Conservation (phyloP, 1,284 basidiomycete species). For the Inonotus hispidus region DNA sequence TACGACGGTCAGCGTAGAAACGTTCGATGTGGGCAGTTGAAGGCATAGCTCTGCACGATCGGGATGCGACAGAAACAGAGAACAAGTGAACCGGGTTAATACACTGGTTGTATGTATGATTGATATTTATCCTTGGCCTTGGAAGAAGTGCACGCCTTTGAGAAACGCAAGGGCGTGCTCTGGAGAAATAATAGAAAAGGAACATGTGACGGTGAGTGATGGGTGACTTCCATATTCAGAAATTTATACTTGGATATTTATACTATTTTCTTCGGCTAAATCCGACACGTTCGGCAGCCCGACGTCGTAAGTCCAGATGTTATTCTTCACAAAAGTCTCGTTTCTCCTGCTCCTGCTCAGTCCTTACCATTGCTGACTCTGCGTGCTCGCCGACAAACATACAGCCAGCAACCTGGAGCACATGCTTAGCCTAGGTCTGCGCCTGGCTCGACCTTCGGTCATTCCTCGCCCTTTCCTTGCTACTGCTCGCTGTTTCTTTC, state of each 20-base stretch:
- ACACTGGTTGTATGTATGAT: background rate
- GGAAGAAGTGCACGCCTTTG: background rate
- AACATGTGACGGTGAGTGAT: background rate
- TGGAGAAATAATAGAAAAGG: background rate
- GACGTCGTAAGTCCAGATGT: background rate
- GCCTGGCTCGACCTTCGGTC: constrained; percentile 6
- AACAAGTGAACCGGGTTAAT: background rate
- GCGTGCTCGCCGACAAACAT: background rate
- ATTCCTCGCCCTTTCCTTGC: background rate
- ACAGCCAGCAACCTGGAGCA: background rate
- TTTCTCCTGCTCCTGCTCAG: background rate
- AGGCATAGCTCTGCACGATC: constrained; percentile 7
- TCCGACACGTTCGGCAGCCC: constrained; percentile 1
- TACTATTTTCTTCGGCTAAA: background rate
- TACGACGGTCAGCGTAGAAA: constrained; percentile 16
- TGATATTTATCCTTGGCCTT: background rate
- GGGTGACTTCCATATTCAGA: background rate
- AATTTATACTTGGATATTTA: background rate
- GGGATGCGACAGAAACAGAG: background rate
- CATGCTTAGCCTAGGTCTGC: constrained; percentile 16
- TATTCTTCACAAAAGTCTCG: background rate
- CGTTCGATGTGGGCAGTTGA: constrained; percentile 12
- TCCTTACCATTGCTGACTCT: background rate
- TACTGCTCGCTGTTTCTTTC: background rate
- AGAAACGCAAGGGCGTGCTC: background rate